Evolutionary conservation across 441 rosid species (phyloP).

Genomic region (Arabidopsis hybrid): DNA sequence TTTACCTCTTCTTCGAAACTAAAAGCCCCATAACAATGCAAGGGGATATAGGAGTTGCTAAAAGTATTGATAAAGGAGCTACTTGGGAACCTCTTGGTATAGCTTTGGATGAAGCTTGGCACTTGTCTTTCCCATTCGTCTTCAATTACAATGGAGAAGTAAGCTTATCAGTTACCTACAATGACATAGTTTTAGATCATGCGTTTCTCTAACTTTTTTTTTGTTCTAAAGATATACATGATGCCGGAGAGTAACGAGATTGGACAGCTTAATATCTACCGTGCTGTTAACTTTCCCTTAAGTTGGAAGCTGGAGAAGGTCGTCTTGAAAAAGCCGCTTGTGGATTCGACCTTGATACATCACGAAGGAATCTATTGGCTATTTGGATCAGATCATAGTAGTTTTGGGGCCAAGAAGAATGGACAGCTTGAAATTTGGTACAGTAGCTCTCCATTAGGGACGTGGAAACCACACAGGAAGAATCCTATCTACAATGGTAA

Average conservation of each 20-base stretch:
- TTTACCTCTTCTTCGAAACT: conserved; percentile 84
- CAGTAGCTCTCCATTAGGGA: conserved; percentile 84
- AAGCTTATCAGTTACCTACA: conserved; percentile 44
- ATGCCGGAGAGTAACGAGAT: conserved; percentile 84
- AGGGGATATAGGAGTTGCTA: conserved; percentile 96
- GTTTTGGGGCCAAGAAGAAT: conserved; percentile 66
- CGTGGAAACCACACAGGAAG: conserved; percentile 91
- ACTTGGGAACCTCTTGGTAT: conserved; percentile 93
- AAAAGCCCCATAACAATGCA: conserved; percentile 83
- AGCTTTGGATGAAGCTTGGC: conserved; percentile 97
- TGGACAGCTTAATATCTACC: conserved; percentile 83
- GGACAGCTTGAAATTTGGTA: conserved; percentile 94
- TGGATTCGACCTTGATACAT: conserved; percentile 71
- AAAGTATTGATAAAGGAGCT: conserved; percentile 83
- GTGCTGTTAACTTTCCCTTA: conserved; percentile 80
- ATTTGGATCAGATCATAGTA: conserved; percentile 88
- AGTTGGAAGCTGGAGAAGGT: conserved; percentile 77
- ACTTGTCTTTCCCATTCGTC: conserved; percentile 90
- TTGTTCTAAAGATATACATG: conserved; percentile 76
- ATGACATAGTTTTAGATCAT: neutral
- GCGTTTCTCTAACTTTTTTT: neutral
- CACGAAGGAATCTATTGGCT: conserved; percentile 76
- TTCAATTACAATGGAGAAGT: conserved; percentile 80
- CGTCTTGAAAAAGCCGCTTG: conserved; percentile 74
- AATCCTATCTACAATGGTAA: conserved; percentile 78